These are phyloP conservation scores for Schwanniomyces vanrijiae DNA, from an alignment of 805 yeast species.

Conservation along the genomic window DNA sequence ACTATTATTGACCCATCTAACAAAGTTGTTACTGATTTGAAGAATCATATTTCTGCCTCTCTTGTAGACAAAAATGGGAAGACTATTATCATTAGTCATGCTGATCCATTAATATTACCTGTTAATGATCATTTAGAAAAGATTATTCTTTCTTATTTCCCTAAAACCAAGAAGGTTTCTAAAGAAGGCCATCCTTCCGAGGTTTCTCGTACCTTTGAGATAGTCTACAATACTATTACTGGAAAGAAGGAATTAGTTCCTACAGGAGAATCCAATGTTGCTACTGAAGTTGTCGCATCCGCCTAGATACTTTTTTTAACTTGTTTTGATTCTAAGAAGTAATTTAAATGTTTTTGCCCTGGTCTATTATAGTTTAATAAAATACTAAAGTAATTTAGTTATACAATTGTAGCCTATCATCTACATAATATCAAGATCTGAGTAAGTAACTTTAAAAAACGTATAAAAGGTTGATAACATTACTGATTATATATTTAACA, in stretches of 20 bases:
- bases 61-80: slow-evolving; percentile 60
- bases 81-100: slow-evolving; percentile 58
- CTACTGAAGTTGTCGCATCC: slow-evolving; percentile 1
- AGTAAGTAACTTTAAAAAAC: not conserved
- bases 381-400: not conserved
- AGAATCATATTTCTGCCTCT: slow-evolving; percentile 50
- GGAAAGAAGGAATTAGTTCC: slow-evolving; percentile 15
- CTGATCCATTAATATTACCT: slow-evolving; percentile 65
- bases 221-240: slow-evolving; percentile 38
- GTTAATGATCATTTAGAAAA: slow-evolving; percentile 54
- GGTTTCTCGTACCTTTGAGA: slow-evolving; percentile 48
- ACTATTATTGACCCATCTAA: slow-evolving; percentile 48
- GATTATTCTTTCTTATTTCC: slow-evolving; percentile 44
- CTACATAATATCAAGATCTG: not conserved
- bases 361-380: slow-evolving; percentile 1
- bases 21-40: slow-evolving; percentile 45
- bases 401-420: not conserved
- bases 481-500: slow-evolving; percentile 15
- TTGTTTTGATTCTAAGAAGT: not conserved
- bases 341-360: not conserved
- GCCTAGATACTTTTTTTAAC: not conserved
- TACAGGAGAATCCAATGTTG: not conserved
- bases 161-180: slow-evolving; percentile 41
- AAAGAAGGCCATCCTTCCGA: slow-evolving; percentile 54
- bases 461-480: not conserved